Conservation (phyloP, 2,329 filamentous ascomycete genomes). For the Microdochium nivale region DNA sequence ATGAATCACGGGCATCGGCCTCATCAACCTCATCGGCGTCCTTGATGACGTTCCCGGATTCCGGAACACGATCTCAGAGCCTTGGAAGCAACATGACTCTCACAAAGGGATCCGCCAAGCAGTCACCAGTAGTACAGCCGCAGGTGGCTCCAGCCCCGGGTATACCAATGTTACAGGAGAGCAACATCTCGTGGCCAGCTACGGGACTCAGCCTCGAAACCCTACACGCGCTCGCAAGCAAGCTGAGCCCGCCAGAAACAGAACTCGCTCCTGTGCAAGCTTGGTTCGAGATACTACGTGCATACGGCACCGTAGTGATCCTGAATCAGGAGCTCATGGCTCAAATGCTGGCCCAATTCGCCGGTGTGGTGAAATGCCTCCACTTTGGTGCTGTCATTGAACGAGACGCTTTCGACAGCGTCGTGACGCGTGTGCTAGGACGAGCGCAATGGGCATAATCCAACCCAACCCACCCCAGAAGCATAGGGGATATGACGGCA, state of each 20-base stretch:
- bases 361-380: slow-evolving; percentile 34
- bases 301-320: slow-evolving; percentile 30
- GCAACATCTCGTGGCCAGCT: slow-evolving; percentile 25
- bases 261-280: slow-evolving; percentile 44
- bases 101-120: background rate
- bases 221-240: slow-evolving; percentile 34
- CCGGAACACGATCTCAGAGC: too few relatives aligned
- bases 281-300: slow-evolving; percentile 41
- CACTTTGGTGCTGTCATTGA: slow-evolving; percentile 39
- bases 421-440: background rate
- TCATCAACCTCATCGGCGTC: background rate
- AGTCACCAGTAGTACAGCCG: background rate
- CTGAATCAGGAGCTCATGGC: slow-evolving; percentile 24
- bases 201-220: slow-evolving; percentile 30
- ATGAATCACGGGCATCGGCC: background rate
- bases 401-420: slow-evolving; percentile 32
- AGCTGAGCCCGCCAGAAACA: slow-evolving; percentile 29
- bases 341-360: slow-evolving; percentile 30
- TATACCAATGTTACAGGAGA: background rate
- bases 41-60: too few relatives aligned
- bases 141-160: slow-evolving; percentile 3
- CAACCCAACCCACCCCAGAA: too few relatives aligned
- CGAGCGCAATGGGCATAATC: background rate
- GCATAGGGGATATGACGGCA: too few relatives aligned
- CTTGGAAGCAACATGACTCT: background rate